Percentiles rank a stretch among this genome's conserved stretches.
These are phyloP conservation scores for Cladosporium austrohemisphaericum DNA, from an alignment of 2,329 filamentous ascomycete genomes.

Conservation along the genomic window DNA sequence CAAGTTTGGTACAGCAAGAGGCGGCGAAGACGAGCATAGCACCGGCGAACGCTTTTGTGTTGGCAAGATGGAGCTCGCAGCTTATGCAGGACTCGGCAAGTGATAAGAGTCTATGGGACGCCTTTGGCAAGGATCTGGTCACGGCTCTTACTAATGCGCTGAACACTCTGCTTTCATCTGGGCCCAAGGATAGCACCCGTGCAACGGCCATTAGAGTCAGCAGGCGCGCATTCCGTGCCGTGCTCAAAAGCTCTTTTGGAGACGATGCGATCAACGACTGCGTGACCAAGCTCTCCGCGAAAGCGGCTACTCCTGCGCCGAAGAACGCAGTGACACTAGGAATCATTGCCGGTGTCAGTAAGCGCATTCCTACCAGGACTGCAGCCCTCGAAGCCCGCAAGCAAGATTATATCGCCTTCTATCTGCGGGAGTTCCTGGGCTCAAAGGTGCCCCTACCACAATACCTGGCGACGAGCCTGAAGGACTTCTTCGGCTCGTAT, in stretches of 20 bases:
- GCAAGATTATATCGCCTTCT: constrained; percentile 74
- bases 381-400: constrained; percentile 63
- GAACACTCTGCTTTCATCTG: constrained; percentile 70
- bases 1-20: constrained; percentile 66
- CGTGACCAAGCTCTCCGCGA: constrained; percentile 65
- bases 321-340: constrained; percentile 77
- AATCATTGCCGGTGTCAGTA: constrained; percentile 80
- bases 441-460: constrained; percentile 68
- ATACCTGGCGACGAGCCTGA: constrained; percentile 69
- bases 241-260: constrained; percentile 60
- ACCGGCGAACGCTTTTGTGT: constrained; percentile 74
- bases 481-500: constrained; percentile 79
- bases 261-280: constrained; percentile 60
- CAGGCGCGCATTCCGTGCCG: constrained; percentile 71
- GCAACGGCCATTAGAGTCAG: constrained; percentile 74
- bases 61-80: constrained; percentile 84
- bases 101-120: constrained; percentile 58
- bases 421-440: constrained; percentile 76
- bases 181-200: constrained; percentile 60
- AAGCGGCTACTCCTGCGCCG: constrained; percentile 59
- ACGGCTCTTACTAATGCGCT: constrained; percentile 67
- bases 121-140: constrained; percentile 63
- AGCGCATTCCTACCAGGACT: constrained; percentile 63
- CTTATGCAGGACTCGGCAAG: constrained; percentile 68
- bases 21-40: constrained; percentile 74